Percentiles rank a stretch among this genome's conserved stretches.
Conservation (phyloP, 306 rosid species). For the Lablab purpureus region DNA sequence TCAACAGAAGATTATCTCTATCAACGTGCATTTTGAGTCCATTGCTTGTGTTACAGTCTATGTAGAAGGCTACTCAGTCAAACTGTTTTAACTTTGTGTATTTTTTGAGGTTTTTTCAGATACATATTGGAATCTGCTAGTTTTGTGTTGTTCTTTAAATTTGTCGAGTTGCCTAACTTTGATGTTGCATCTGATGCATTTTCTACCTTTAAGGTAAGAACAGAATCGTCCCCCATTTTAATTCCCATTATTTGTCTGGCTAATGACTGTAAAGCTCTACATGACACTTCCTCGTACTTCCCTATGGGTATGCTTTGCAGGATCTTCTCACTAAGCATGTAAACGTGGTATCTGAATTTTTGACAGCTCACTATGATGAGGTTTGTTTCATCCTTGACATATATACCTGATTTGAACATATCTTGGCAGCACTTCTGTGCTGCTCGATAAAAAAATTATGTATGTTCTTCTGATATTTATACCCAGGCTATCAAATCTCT, state of each 20-base stretch:
- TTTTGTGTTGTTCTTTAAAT: slow-evolving; percentile 92
- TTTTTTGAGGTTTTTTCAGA: slow-evolving; percentile 71
- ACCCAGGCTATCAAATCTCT: slow-evolving; percentile 44
- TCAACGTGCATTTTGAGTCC: slow-evolving; percentile 21
- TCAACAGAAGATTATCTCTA: slow-evolving; percentile 6
- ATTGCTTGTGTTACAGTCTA: slow-evolving; percentile 23
- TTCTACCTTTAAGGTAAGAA: slow-evolving; percentile 91
- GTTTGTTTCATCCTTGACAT: slow-evolving; percentile 57
- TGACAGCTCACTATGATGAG: slow-evolving; percentile 82
- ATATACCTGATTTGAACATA: slow-evolving; percentile 44
- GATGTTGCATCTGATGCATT: slow-evolving; percentile 97
- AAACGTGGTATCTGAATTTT: slow-evolving; percentile 72
- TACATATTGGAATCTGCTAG: slow-evolving; percentile 93
- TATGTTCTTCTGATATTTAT: slow-evolving; percentile 38
- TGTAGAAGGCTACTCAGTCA: slow-evolving; percentile 37
- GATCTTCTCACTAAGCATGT: slow-evolving; percentile 91
- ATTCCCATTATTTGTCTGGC: slow-evolving; percentile 18
- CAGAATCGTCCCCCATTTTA: slow-evolving; percentile 19
- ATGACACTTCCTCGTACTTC: slow-evolving; percentile 29
- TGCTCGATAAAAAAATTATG: slow-evolving; percentile 41
- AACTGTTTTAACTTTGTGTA: slow-evolving; percentile 47
- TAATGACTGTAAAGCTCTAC: slow-evolving; percentile 36
- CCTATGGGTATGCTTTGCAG: slow-evolving; percentile 59
- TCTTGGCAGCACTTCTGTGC: slow-evolving; percentile 33
- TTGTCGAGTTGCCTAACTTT: slow-evolving; percentile 87